These are phyloP conservation scores for Trapa incisa DNA, from an alignment of 345 rosid species.

Conservation along the genomic window DNA sequence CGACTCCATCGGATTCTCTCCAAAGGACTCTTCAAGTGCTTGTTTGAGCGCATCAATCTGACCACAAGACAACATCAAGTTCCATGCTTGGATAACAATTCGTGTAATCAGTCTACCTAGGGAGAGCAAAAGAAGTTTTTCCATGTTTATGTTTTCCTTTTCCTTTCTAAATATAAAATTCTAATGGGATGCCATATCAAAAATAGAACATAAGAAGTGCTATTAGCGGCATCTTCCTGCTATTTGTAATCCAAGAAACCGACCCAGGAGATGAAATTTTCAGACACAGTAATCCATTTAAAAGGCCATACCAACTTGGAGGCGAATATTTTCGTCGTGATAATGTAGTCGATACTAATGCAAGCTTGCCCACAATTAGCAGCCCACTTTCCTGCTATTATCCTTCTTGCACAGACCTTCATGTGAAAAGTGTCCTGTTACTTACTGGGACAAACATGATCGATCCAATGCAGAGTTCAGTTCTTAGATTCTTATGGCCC, in stretches of 20 bases:
- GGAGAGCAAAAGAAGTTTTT: background rate
- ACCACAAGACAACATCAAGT: background rate
- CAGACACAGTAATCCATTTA: background rate
- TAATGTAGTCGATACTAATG: conserved; percentile 36
- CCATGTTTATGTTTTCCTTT: background rate
- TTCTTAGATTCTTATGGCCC: background rate
- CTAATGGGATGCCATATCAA: background rate
- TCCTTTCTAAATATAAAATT: background rate
- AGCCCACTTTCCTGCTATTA: conserved; percentile 43
- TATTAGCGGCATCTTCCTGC: background rate
- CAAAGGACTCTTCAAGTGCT: conserved; percentile 28
- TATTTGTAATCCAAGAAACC: background rate
- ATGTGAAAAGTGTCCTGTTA: background rate
- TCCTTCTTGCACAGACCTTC: conserved; percentile 39
- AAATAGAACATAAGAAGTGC: background rate
- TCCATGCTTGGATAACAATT: background rate
- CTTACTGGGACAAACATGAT: background rate
- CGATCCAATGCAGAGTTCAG: background rate
- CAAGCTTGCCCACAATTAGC: conserved; percentile 43
- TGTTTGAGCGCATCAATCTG: conserved; percentile 29
- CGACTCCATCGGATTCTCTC: conserved; percentile 31
- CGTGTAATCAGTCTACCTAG: background rate
- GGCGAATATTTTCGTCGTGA: conserved; percentile 36
- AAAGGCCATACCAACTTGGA: conserved; percentile 26
- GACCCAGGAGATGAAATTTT: background rate